Percentiles rank a stretch among this genome's conserved stretches.
phyloP scores from a whole-genome alignment of 139 green algal species.

The Closterium sp. region DNA sequence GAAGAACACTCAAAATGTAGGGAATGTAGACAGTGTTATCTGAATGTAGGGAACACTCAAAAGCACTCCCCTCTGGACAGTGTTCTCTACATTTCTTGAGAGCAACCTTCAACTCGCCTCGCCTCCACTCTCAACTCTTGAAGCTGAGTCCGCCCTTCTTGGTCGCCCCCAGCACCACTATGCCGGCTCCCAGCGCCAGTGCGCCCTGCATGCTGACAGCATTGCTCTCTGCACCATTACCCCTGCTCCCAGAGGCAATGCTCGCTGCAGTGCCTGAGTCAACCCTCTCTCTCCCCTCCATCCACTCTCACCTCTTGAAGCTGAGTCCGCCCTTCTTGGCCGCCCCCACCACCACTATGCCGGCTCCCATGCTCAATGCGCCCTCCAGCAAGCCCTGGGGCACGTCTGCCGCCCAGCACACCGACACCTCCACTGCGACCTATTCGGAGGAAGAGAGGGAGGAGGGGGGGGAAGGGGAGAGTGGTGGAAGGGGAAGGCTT shows the following conservation, averaged over 20 bases:
- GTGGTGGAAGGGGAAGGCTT: too few species aligned
- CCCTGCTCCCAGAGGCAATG: not conserved
- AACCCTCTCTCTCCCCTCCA: too few species aligned
- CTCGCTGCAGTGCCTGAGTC: not conserved
- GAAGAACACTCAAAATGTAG: too few species aligned
- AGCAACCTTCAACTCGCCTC: too few species aligned
- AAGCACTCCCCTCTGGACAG: too few species aligned
- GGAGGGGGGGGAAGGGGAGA: too few species aligned
- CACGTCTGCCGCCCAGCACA: not conserved
- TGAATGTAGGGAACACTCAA: too few species aligned
- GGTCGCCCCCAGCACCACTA: not conserved
- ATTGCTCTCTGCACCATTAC: not conserved
- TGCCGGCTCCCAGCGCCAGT: not conserved
- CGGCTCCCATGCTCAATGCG: not conserved
- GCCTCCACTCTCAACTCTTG: too few species aligned
- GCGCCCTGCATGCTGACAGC: not conserved
- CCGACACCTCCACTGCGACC: not conserved
- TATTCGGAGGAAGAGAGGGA: too few species aligned
- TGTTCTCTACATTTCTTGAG: too few species aligned
- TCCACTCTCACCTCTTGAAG: not conserved
- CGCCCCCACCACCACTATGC: not conserved
- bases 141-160: too few species aligned
- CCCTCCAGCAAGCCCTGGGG: not conserved
- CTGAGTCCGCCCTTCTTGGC: not conserved
- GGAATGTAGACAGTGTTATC: too few species aligned